phyloP scores from a whole-genome alignment of 2,329 filamentous ascomycete species.

The Neopestalotiopsis rosae region DNA sequence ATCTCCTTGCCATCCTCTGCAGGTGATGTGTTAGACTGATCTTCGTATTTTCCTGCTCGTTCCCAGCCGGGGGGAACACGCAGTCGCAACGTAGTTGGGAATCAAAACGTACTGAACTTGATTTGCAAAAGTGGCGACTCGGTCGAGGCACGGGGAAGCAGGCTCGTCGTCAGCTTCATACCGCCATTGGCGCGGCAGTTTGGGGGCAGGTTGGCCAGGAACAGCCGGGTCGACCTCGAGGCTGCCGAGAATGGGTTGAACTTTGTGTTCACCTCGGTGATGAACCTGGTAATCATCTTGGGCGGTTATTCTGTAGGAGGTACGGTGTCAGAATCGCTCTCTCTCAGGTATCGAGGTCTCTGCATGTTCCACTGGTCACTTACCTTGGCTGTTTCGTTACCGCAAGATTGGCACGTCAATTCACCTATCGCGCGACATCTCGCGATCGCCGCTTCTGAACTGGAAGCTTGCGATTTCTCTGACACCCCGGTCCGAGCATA shows the following conservation, averaged over 20 bases:
- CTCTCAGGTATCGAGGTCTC: background rate
- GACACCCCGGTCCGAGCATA: background rate
- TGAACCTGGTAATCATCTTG: constrained; percentile 81
- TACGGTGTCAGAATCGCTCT: background rate
- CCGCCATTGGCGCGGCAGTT: constrained; percentile 69
- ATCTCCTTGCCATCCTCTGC: constrained; percentile 93
- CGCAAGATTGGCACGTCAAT: background rate
- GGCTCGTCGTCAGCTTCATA: constrained; percentile 78
- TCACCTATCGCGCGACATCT: background rate
- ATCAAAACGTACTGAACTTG: constrained; percentile 77
- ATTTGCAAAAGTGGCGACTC: constrained; percentile 73
- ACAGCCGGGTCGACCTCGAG: constrained; percentile 83
- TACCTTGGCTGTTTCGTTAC: background rate
- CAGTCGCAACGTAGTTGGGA: background rate
- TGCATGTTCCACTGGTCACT: background rate
- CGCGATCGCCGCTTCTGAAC: background rate
- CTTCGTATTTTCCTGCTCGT: too few relatives aligned
- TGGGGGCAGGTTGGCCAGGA: constrained; percentile 84
- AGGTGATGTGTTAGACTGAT: constrained; percentile 25
- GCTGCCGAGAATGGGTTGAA: constrained; percentile 90
- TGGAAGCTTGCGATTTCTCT: constrained; percentile 3
- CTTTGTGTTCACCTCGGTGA: constrained; percentile 83
- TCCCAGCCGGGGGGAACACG: background rate
- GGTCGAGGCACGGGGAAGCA: constrained; percentile 73
- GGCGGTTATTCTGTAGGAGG: background rate